Base-by-base conservation (phyloP, 108 stramenopile genomes). In the Hondaea fermentalgiana region DNA sequence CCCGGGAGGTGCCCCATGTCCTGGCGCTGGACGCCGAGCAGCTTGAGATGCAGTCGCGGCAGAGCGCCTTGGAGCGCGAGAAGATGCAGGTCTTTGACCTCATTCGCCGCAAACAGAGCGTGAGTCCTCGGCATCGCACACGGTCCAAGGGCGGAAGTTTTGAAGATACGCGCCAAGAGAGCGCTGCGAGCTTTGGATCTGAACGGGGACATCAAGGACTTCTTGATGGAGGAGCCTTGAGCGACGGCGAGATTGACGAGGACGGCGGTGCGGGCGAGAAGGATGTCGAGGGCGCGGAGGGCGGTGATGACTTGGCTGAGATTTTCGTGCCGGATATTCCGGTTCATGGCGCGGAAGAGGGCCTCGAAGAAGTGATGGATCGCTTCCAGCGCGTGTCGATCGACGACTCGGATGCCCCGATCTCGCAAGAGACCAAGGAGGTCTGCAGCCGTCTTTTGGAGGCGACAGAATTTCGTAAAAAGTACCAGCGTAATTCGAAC, bases 291-390 rank as follows among this genome's bases (percentile, higher is more conserved):
- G 59, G n/a, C n/a, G 59, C 19, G n/a, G 59, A 59, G n/a, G 59
- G 59, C n/a, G 59, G n/a, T 17, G 72, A 72, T 17, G 28, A 25
- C 19, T 23, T 83, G 45, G 45, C 76, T 8, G 76, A 83, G 51
- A 83, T 83, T 45, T 83, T 83, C 4, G 76, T 83, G 51, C 51
- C 76, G 51, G 76, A 83, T 53, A 83, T 83, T 53, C 76, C 76
- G n/a, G 51, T 83, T 1, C 76, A 83, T 35, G 42, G 64, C 25
- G 64, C 25, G 25, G 45, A 53, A 45, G 76, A 83, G 28, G 76
- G 49, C 25, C 23, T 25, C n/a, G 76, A 83, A 35, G 76, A 83
- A 6, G 45, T 83, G 23, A 83, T 83, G 76, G 51, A 83, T 35
- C n/a, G 49, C 6, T 83, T 83, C 28, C 76, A 83, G 51, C 76